phyloP scores from a whole-genome alignment of 2,329 filamentous ascomycete species.

The Ambrosiella cleistominuta region DNA sequence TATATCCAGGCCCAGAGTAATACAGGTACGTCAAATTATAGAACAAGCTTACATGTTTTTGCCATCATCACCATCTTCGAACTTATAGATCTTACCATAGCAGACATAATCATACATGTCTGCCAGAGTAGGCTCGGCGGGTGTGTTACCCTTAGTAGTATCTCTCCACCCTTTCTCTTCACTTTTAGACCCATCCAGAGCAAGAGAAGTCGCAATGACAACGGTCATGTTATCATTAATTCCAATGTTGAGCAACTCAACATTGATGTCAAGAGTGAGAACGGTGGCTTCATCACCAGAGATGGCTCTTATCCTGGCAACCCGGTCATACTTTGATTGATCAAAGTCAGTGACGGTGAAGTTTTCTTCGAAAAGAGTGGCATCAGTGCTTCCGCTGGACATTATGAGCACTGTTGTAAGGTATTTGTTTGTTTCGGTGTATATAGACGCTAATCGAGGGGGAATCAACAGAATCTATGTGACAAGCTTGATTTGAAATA shows the following conservation, averaged over 20 bases:
- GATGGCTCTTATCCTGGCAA: conserved; percentile 65
- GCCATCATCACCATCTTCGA: conserved; percentile 61
- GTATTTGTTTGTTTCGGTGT: background rate
- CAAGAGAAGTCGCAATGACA: conserved; percentile 68
- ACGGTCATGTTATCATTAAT: conserved; percentile 63
- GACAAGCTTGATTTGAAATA: background rate
- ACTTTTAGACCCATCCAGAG: conserved; percentile 69
- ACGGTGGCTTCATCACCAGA: conserved; percentile 57
- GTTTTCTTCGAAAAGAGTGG: conserved; percentile 82
- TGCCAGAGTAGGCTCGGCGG: conserved; percentile 43
- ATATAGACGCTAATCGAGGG: background rate
- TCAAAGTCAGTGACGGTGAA: conserved; percentile 71
- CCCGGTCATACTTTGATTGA: conserved; percentile 84
- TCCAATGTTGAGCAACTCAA: conserved; percentile 42
- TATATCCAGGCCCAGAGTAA: background rate
- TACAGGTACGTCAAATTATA: no score
- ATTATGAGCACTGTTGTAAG: conserved; percentile 18
- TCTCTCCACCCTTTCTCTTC: conserved; percentile 71
- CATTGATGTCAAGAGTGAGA: conserved; percentile 84
- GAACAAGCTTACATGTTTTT: conserved; percentile 59
- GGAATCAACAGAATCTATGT: background rate
- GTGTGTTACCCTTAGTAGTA: conserved; percentile 33
- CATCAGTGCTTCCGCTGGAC: conserved; percentile 52
- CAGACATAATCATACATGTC: conserved; percentile 80
- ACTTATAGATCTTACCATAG: conserved; percentile 76